Evolutionary conservation across 148 eudicot species (phyloP), one percentile per base, ranked within the genome.

Genomic region (Persicaria maculosa): DNA sequence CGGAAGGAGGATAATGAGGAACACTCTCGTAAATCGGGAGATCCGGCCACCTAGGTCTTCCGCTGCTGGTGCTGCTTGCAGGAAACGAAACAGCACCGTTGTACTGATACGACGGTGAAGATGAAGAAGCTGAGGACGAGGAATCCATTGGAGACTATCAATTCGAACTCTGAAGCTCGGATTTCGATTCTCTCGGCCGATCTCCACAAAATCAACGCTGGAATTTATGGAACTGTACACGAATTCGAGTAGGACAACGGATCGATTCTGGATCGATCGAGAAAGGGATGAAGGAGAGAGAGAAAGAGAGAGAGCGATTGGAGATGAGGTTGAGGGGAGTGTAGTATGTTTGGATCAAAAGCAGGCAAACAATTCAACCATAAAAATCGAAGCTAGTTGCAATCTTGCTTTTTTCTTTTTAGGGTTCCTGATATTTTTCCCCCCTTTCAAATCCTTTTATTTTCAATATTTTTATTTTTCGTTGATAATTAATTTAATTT

Each of bases 271-370:
- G 40, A 31, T 6, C 25, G 2, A 59, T 59, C 25, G 7, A 40
- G 15, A 46, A 53, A 16, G 57, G 57, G 17, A 65, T 65, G 70
- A 65, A 48, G 68, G 36, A 9, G 44, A 62, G 68, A 31, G 15
- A 65, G n/a, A 8, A 6, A 46, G 70, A 65, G 43, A 12, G 70
- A 65, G 70, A 65, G 7, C 15, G 52, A 48, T 45, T 36, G 70
- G 43, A n/a, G 70, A 65, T 65, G 70, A 65, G 70, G 70, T 36
- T 65, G 46, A 43, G 7, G 36, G 46, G 70, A 65, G 70, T 65
- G 70, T 65, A 65, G 70, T 64, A 17, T 15, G 43, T 40, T 62
- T 65, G 69, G 69, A 64, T 64, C 69, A 64, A 64, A 64, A 64
- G 69, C 69, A 64, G 40, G 5, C 46, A 64, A 64, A 64, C 12